Percentiles rank a stretch among this genome's conserved stretches.
Evolutionary conservation across 441 rosid genomes (phyloP).

Genomic region (Eutrema salsugineum): DNA sequence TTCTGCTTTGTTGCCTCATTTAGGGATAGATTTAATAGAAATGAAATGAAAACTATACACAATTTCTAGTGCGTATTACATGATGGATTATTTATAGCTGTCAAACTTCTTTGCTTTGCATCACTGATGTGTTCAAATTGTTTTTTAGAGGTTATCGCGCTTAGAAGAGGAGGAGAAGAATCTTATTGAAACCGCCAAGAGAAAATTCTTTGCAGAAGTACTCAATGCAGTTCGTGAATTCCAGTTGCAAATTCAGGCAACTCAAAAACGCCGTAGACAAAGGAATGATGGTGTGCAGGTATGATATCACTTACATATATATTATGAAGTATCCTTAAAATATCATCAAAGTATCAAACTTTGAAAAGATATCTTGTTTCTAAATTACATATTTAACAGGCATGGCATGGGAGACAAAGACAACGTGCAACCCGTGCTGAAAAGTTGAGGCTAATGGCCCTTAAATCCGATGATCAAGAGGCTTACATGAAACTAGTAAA

Average conservation of each 20-base stretch:
- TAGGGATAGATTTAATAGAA: background rate
- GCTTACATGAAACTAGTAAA: slow-evolving; percentile 96
- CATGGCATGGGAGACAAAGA: slow-evolving; percentile 99
- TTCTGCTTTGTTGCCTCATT: background rate
- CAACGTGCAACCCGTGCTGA: slow-evolving; percentile 99
- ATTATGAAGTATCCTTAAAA: background rate
- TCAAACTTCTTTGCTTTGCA: slow-evolving; percentile 3
- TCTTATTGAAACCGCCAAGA: slow-evolving; percentile 74
- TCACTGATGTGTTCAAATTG: slow-evolving; percentile 23
- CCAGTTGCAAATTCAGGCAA: slow-evolving; percentile 77
- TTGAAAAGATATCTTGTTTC: background rate
- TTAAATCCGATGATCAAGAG: slow-evolving; percentile 97
- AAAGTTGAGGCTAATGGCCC: slow-evolving; percentile 93
- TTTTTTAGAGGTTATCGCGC: slow-evolving; percentile 80
- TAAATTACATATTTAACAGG: slow-evolving; percentile 47
- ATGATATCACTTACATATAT: slow-evolving; percentile 4
- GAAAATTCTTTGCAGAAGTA: slow-evolving; percentile 86
- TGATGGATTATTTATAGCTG: background rate
- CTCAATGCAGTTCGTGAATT: slow-evolving; percentile 92
- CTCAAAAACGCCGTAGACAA: slow-evolving; percentile 90
- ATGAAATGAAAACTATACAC: background rate
- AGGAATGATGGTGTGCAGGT: slow-evolving; percentile 96
- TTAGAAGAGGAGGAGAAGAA: slow-evolving; percentile 87
- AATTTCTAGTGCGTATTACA: background rate
- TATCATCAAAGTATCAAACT: background rate